Evolutionary conservation across 306 rosid genomes (phyloP).

Genomic region (Crotalaria pallida): DNA sequence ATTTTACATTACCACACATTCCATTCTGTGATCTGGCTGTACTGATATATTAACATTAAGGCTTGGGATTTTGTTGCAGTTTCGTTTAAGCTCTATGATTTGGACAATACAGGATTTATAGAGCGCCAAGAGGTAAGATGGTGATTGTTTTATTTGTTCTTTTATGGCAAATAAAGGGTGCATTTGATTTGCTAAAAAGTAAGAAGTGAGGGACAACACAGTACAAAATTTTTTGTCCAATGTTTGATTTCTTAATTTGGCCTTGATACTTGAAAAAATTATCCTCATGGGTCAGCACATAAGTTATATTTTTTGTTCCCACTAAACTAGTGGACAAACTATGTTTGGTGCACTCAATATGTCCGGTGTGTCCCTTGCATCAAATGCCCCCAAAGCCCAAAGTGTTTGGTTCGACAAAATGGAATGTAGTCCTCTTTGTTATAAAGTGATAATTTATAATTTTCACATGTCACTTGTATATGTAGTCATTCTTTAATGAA

Average conservation of each 20-base stretch:
- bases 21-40: neutral
- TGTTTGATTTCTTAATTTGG: too few species aligned
- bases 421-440: neutral
- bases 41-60: neutral
- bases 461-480: neutral
- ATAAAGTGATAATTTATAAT: neutral
- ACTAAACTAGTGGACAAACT: too few species aligned
- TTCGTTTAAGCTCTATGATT: slow-evolving; percentile 87
- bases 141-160: neutral
- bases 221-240: too few species aligned
- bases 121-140: slow-evolving; percentile 82
- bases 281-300: too few species aligned
- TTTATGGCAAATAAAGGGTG: neutral
- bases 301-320: too few species aligned
- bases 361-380: too few species aligned
- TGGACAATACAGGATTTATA: slow-evolving; percentile 76
- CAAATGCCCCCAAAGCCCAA: neutral
- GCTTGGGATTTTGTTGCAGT: slow-evolving; percentile 48
- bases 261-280: too few species aligned
- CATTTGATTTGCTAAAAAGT: too few species aligned
- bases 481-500: neutral
- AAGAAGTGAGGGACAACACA: too few species aligned
- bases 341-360: too few species aligned
- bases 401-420: neutral
- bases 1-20: neutral